Evolutionary conservation across 2,329 filamentous ascomycete species (phyloP), one percentile per base, ranked within the genome.

Genomic region (Arthrocladium fulminans): DNA sequence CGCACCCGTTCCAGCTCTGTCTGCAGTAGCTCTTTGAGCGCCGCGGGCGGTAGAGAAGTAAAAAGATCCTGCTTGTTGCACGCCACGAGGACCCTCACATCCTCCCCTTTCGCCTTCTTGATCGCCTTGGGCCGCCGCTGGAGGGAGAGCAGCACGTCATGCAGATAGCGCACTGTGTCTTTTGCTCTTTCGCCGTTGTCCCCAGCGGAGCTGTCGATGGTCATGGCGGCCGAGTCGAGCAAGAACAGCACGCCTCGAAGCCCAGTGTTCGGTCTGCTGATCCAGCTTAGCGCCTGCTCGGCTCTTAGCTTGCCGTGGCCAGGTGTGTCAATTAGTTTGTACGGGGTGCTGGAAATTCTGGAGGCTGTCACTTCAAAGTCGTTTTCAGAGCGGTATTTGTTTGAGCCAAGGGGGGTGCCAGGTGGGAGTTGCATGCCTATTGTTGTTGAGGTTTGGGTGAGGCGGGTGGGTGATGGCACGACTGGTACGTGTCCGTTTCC

Each of bases 61-160:
- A 98, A 98, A 1, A 98, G 74, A 65, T 98, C 92, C 63, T 88
- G 77, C 74, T 98, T 98, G 68, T 97, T 98, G 47, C 88, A 89
- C 1, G 88, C 89, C 27, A 98, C 73, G 29, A 98, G 74, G 6
- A 98, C 75, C 0, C 86, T 81, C 7, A 92, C 74, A 19, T 77
- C 73, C 39, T 74, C 72, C 1, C 74, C 74, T 54, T 75, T 80
- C 32, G 51, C 60, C 53, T 65, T 67, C 45, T 55, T 55, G 3
- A 38, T 46, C 2, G 48, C 46, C 24, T 78, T 76, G 42, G 80
- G 76, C 40, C 83, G 76, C 66, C 83, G 85, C 70, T 97, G 92
- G 50, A 98, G 73, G 2, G 77, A 65, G 2, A 97, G 74, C n/a
- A 98, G 76, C 1, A 94, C 71, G 53, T 97, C 89, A 70, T 97